Conservation (phyloP, 1,139 yeast genomes). For the Geotrichum histeridarum region DNA sequence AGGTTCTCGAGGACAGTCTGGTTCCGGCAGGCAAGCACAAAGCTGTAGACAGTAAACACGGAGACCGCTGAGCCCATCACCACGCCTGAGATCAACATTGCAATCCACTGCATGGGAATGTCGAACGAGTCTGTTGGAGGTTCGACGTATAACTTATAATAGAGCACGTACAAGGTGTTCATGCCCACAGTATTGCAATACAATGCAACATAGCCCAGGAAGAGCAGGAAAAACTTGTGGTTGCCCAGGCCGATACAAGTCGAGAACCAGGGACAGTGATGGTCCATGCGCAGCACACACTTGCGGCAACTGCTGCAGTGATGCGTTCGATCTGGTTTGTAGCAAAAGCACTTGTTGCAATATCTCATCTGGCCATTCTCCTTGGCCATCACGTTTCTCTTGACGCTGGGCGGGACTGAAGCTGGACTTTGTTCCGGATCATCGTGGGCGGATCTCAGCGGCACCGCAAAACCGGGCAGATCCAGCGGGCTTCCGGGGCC, state of each 20-base stretch:
- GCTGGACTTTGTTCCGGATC: conserved; percentile 37
- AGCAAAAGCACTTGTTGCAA: conserved; percentile 68
- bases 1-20: conserved; percentile 79
- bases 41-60: conserved; percentile 54
- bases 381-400: conserved; percentile 39
- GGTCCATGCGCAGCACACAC: conserved; percentile 50
- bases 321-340: conserved; percentile 83
- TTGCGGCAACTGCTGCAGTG: conserved; percentile 40
- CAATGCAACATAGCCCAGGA: conserved; percentile 52
- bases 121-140: not conserved
- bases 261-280: conserved; percentile 97
- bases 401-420: conserved; percentile 37
- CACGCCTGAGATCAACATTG: conserved; percentile 54
- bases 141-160: not conserved
- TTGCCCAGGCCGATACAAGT: conserved; percentile 79
- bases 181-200: conserved; percentile 45
- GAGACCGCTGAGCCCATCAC: conserved; percentile 59
- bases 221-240: conserved; percentile 75
- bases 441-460: not conserved
- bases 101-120: conserved; percentile 56
- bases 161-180: conserved; percentile 42
- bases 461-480: conserved; percentile 25
- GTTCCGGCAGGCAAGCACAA: conserved; percentile 56
- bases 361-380: conserved; percentile 49
- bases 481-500: conserved; percentile 53